A percentile compares a stretch with the other conserved stretches of the same genome.
phyloP scores from a whole-genome alignment of 768 basidiomycete species.

The Amyloporia xantha region DNA sequence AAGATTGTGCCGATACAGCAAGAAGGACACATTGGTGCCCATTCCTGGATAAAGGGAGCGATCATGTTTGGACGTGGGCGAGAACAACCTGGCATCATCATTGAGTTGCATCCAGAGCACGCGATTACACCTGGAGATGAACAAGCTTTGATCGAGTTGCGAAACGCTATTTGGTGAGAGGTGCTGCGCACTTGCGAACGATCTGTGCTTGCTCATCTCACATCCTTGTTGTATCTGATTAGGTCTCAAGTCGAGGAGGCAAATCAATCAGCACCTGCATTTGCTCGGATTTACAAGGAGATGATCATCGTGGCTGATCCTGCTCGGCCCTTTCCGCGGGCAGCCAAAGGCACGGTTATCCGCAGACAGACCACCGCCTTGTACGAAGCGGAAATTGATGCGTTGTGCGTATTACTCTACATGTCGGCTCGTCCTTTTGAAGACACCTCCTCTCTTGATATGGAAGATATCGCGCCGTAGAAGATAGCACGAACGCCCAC shows the following conservation, averaged over 20 bases:
- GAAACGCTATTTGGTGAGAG: slow-evolving; percentile 28
- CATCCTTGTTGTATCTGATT: background rate
- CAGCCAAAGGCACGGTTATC: slow-evolving; percentile 41
- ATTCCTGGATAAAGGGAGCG: slow-evolving; percentile 24
- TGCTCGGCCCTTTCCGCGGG: slow-evolving; percentile 37
- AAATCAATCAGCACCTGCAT: slow-evolving; percentile 19
- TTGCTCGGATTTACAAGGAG: slow-evolving; percentile 37
- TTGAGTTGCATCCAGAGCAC: slow-evolving; percentile 26
- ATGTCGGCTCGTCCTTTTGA: too few relatives aligned
- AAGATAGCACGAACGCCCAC: slow-evolving; percentile 7
- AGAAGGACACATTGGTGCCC: slow-evolving; percentile 24
- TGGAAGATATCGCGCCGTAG: slow-evolving; percentile 12
- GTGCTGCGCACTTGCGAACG: background rate
- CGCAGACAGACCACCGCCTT: slow-evolving; percentile 31
- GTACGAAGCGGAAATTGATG: slow-evolving; percentile 42
- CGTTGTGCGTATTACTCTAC: slow-evolving; percentile 33
- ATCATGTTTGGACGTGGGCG: slow-evolving; percentile 36
- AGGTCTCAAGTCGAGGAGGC: slow-evolving; percentile 25
- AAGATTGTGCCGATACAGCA: slow-evolving; percentile 21
- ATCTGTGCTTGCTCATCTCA: background rate
- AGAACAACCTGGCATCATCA: slow-evolving; percentile 30
- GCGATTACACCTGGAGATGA: slow-evolving; percentile 25
- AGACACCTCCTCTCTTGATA: too few relatives aligned
- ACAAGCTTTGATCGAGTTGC: slow-evolving; percentile 21
- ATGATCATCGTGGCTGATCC: slow-evolving; percentile 41